These are phyloP conservation scores for Annulohypoxylon stygium DNA, from an alignment of 495 filamentous ascomycete species.

Conservation along the genomic window DNA sequence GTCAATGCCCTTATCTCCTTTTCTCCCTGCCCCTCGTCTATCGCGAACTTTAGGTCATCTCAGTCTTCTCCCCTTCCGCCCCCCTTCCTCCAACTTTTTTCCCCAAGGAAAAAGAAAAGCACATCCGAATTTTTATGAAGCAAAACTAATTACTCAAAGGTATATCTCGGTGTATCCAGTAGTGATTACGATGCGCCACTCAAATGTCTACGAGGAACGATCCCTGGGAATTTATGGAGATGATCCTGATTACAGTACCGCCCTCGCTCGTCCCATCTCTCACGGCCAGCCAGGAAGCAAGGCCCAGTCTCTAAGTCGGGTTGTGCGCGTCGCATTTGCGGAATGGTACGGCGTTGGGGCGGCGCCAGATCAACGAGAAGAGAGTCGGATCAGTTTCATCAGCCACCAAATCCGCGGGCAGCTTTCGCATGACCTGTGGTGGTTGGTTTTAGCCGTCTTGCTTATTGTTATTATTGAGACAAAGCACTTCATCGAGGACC, in stretches of 20 bases:
- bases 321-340: slow-evolving; percentile 50
- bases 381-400: slow-evolving; percentile 62
- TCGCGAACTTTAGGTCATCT: background rate
- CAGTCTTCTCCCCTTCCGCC: too few relatives aligned
- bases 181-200: slow-evolving; percentile 76
- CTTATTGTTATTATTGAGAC: slow-evolving; percentile 82
- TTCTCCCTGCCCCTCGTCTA: slow-evolving; percentile 23
- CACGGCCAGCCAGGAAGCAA: slow-evolving; percentile 43
- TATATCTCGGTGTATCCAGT: slow-evolving; percentile 85
- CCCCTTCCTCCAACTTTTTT: background rate
- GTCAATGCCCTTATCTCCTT: slow-evolving; percentile 7
- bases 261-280: slow-evolving; percentile 36
- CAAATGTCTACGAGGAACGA: slow-evolving; percentile 76
- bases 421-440: slow-evolving; percentile 89
- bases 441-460: slow-evolving; percentile 79
- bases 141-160: slow-evolving; percentile 11
- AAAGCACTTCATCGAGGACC: slow-evolving; percentile 72
- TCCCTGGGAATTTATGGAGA: slow-evolving; percentile 75
- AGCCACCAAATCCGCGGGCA: slow-evolving; percentile 81
- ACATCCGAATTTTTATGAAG: background rate
- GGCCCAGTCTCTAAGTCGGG: slow-evolving; percentile 42
- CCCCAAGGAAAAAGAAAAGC: background rate
- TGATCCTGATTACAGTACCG: slow-evolving; percentile 50
- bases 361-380: slow-evolving; percentile 35
- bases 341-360: slow-evolving; percentile 58